These are phyloP conservation scores for Chaetomium sp. DNA, from an alignment of 2,329 filamentous ascomycete genomes.

Conservation along the genomic window DNA sequence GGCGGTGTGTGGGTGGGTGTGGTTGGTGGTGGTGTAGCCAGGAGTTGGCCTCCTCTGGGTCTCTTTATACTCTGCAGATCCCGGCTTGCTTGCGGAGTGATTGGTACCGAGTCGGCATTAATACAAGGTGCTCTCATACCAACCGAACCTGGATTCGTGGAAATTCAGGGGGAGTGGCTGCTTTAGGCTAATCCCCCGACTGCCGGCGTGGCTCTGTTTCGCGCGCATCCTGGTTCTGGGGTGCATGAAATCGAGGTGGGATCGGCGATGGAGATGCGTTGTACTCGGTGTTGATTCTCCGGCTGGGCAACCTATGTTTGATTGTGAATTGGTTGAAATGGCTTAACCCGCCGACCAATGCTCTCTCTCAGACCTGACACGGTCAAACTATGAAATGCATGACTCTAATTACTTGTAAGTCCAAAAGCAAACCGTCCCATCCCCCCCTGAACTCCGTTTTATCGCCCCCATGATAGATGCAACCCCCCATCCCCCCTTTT, in stretches of 20 bases:
- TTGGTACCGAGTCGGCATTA: slow-evolving; percentile 4
- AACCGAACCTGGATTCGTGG: slow-evolving; percentile 26
- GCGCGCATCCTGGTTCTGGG: background rate
- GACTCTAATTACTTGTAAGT: background rate
- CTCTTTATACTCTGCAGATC: background rate
- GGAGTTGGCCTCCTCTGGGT: background rate
- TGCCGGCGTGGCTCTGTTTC: slow-evolving; percentile 9
- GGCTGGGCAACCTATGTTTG: background rate
- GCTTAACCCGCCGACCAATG: background rate
- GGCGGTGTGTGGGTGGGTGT: background rate
- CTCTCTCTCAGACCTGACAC: background rate
- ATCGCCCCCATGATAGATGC: background rate
- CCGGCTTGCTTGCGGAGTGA: slow-evolving; percentile 7
- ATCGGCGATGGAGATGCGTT: slow-evolving; percentile 5
- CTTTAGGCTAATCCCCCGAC: slow-evolving; percentile 13
- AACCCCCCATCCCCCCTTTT: background rate
- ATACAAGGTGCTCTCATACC: slow-evolving; percentile 5
- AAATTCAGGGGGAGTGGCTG: slow-evolving; percentile 11
- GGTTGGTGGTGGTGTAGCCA: background rate
- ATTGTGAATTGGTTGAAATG: background rate
- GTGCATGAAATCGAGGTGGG: slow-evolving; percentile 15
- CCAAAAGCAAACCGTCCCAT: background rate
- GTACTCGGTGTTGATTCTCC: slow-evolving; percentile 10
- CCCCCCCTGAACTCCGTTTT: background rate
- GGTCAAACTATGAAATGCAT: background rate